A percentile compares a stretch with the other conserved stretches of the same genome.
phyloP scores from a whole-genome alignment of 768 basidiomycete genomes.

The Infundibulicybe gibba region DNA sequence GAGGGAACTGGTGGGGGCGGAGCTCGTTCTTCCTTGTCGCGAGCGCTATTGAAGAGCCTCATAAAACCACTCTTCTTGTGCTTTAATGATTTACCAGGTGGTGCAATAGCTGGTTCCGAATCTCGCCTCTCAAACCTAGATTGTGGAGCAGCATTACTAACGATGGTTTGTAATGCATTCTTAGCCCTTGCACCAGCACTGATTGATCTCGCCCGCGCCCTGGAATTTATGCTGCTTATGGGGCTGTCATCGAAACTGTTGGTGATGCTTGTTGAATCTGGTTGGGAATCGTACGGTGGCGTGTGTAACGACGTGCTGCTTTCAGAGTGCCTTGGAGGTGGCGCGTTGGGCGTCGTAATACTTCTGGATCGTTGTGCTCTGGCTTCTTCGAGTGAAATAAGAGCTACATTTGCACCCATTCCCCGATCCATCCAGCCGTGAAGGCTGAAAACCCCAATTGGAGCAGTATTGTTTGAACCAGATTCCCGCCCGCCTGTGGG shows the following conservation, averaged over 20 bases:
- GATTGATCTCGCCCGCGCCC: slow-evolving; percentile 54
- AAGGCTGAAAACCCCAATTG: slow-evolving; percentile 26
- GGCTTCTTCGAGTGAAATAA: slow-evolving; percentile 79
- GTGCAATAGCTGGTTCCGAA: slow-evolving; percentile 27
- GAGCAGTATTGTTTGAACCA: slow-evolving; percentile 12
- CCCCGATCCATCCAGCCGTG: slow-evolving; percentile 51
- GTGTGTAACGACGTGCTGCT: slow-evolving; percentile 18
- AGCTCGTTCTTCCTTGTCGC: slow-evolving; percentile 42
- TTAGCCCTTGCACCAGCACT: slow-evolving; percentile 58
- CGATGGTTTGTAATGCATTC: slow-evolving; percentile 39
- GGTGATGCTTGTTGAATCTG: slow-evolving; percentile 16
- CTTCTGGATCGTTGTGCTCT: slow-evolving; percentile 65
- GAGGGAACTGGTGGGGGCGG: slow-evolving; percentile 58
- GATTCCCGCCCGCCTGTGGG: slow-evolving; percentile 10
- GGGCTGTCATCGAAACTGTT: slow-evolving; percentile 16
- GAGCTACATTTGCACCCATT: slow-evolving; percentile 48
- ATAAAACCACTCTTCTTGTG: slow-evolving; percentile 84
- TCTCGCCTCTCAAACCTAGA: slow-evolving; percentile 39
- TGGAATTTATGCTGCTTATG: slow-evolving; percentile 13
- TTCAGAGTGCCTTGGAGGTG: slow-evolving; percentile 19
- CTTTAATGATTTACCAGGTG: slow-evolving; percentile 47
- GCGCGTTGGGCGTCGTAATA: slow-evolving; percentile 30
- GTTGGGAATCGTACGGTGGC: slow-evolving; percentile 29
- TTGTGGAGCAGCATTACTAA: slow-evolving; percentile 23
- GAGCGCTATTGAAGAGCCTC: slow-evolving; percentile 63